These are phyloP conservation scores for Chionographis japonica DNA, from an alignment of 106 monocot genomes.

Conservation along the genomic window DNA sequence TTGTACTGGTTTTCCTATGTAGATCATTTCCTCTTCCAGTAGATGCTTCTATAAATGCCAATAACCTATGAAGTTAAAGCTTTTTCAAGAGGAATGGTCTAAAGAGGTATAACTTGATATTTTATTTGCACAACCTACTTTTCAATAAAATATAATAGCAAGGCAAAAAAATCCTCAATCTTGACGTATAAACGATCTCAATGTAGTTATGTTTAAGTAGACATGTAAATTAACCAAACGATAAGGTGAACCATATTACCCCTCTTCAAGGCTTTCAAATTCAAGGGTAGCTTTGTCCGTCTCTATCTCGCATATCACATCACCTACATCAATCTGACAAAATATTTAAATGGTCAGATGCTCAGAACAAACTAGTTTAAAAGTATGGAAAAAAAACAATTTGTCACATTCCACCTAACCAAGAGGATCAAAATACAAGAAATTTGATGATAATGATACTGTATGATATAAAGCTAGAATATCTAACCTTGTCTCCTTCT, in stretches of 20 bases:
- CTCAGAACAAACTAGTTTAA: not conserved
- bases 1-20: too few species aligned
- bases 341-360: conserved; percentile 2
- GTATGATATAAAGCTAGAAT: not conserved
- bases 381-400: not conserved
- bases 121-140: too few species aligned
- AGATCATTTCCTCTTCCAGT: too few species aligned
- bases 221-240: not conserved
- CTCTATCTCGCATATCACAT: conserved; percentile 97
- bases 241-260: conserved; percentile 40
- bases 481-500: conserved; percentile 88
- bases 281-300: conserved; percentile 97
- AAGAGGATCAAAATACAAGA: not conserved
- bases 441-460: not conserved
- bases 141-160: too few species aligned
- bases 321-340: conserved; percentile 81
- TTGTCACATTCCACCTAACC: not conserved
- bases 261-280: conserved; percentile 93
- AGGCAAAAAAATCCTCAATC: too few species aligned
- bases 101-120: too few species aligned
- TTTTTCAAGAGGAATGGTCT: too few species aligned
- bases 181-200: too few species aligned
- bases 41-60: too few species aligned
- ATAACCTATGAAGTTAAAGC: too few species aligned
- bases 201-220: not conserved